Conservation (phyloP, 2,329 filamentous ascomycete genomes). For the Hypomyces perniciosus region DNA sequence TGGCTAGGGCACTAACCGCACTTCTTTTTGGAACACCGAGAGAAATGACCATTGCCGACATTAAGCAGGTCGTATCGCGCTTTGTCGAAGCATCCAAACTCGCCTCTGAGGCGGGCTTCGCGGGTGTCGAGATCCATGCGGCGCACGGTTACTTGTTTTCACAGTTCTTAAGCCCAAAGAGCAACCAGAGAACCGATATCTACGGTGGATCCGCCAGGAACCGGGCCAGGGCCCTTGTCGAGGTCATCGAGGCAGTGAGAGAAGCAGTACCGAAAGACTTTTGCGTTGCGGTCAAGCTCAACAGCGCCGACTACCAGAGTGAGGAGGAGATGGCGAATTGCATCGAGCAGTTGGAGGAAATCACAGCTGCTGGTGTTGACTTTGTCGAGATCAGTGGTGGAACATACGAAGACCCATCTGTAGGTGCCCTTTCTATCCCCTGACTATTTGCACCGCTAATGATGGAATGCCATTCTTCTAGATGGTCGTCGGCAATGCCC, state of each 20-base stretch:
- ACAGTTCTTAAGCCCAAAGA: conserved; percentile 47
- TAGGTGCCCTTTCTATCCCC: conserved; percentile 18
- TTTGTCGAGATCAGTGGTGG: conserved; percentile 66
- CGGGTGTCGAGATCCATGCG: conserved; percentile 40
- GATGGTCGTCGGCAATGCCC: conserved; percentile 28
- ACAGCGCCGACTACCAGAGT: conserved; percentile 51
- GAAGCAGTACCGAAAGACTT: conserved; percentile 34
- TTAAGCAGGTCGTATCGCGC: conserved; percentile 43
- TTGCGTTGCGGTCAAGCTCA: conserved; percentile 49
- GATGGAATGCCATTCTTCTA: conserved; percentile 15
- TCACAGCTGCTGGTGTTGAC: conserved; percentile 49
- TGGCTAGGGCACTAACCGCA: conserved; percentile 26
- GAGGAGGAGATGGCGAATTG: conserved; percentile 42
- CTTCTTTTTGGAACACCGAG: conserved; percentile 48
- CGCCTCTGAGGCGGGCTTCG: conserved; percentile 39
- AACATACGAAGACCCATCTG: conserved; percentile 47
- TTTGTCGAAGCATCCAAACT: conserved; percentile 50
- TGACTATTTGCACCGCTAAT: not conserved
- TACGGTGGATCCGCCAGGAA: conserved; percentile 49
- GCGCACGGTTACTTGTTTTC: conserved; percentile 54
- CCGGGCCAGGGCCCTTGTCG: conserved; percentile 44
- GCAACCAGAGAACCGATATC: conserved; percentile 46
- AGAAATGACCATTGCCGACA: conserved; percentile 50
- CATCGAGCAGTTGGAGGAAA: conserved; percentile 50
- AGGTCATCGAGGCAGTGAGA: conserved; percentile 41